phyloP scores from a whole-genome alignment of 345 rosid species.

The Geranium rotundifolium region DNA sequence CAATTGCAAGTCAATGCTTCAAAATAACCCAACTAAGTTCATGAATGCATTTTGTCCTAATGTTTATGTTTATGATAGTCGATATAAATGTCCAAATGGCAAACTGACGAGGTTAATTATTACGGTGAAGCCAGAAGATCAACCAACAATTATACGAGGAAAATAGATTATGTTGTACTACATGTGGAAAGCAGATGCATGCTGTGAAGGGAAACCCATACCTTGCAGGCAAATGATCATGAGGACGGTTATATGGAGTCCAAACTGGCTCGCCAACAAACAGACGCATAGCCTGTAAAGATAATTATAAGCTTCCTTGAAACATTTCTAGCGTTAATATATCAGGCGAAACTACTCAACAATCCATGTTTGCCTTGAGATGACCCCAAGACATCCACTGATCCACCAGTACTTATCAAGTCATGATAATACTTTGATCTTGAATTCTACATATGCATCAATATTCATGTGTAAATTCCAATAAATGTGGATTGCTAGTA shows the following conservation, averaged over 20 bases:
- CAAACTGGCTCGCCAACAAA: conserved; percentile 79
- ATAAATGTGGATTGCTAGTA: too few relatives aligned
- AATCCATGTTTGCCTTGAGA: background rate
- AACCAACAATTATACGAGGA: too few relatives aligned
- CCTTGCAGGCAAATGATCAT: conserved; percentile 83
- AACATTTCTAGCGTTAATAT: background rate
- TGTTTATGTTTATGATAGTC: too few relatives aligned
- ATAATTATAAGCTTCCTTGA: background rate
- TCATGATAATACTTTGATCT: too few relatives aligned
- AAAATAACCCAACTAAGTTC: too few relatives aligned
- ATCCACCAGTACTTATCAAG: too few relatives aligned
- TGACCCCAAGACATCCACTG: background rate
- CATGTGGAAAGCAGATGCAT: too few relatives aligned
- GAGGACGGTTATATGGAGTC: conserved; percentile 89
- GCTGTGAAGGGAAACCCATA: conserved; percentile 7
- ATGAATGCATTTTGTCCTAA: too few relatives aligned
- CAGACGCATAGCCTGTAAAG: conserved; percentile 70
- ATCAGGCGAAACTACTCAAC: background rate
- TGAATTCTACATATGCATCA: background rate
- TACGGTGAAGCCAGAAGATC: too few relatives aligned
- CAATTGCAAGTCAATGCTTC: background rate
- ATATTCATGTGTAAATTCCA: too few relatives aligned
- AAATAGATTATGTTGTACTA: background rate
- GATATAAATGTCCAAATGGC: too few relatives aligned
- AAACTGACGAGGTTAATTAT: too few relatives aligned